Evolutionary conservation across 208 protist genomes (phyloP), one percentile per base, ranked within the genome.

Genomic region (Trypanosoma melophagium): DNA sequence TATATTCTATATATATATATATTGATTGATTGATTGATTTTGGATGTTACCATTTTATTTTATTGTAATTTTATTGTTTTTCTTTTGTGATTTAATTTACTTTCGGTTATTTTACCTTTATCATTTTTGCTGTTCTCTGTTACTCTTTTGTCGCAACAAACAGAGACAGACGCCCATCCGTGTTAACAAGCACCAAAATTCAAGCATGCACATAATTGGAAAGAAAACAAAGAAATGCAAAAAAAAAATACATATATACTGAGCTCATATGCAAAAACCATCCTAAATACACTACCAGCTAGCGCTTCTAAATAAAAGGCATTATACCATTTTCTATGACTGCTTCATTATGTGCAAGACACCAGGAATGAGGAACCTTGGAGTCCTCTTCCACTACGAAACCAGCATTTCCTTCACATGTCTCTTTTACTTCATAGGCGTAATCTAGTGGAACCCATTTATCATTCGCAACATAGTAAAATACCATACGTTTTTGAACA

Each of bases 381-480:
- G 49, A 56, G 54, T 93, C 73, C 5, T 59, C 55, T 45, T 90
- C 84, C 65, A 93, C 71, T 3, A 88, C 71, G 56, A 66, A 89
- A 16, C 60, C 72, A 14, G 52, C 54, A 9, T 85, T 58, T 2
- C 60, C 50, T 0, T 79, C 76, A 63, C 84, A 90, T 5, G 66
- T 2, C 2, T 65, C 52, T n/a, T 49, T 31, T 24, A 89, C 77
- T 64, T 89, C 82, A 25, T 89, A 68, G 3, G 79, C 77, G 55
- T 67, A 64, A 0, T 38, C 14, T n/a, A 66, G 75, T 24, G 87
- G 81, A 14, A 42, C 81, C 87, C 87, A 93, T 17, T 69, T 77
- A 60, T 93, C 87, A 14, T 53, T 35, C 31, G 62, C 60, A 7
- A 93, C 87, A 60, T 85, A 93, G 65, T 87, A 93, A 49, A 93